Evolutionary conservation across 2,329 filamentous ascomycete genomes (phyloP), one percentile per base, ranked within the genome.

Genomic region (Mollisiaceae sp.): DNA sequence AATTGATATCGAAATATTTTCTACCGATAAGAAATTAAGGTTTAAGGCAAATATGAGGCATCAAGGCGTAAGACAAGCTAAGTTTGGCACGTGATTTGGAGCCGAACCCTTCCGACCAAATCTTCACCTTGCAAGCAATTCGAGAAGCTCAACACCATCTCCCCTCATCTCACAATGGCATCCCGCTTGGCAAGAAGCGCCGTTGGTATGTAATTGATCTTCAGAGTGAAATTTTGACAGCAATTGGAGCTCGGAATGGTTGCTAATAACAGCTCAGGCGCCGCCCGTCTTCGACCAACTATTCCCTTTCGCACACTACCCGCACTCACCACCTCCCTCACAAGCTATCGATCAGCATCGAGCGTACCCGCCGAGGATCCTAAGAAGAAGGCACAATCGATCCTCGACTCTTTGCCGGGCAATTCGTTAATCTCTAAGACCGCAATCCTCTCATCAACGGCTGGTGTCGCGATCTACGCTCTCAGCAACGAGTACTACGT

Each of bases 401-500:
- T 99, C 81, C 85, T 99, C 77, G 93, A 99, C 77, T 85, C 94
- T 70, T 87, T 99, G 62, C 95, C 95, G 77, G 95, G 96, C 75
- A 97, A 88, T 87, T 94, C 87, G 78, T 85, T 97, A 72, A 84
- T 97, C 78, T 96, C 93, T 82, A 99, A 99, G 90, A 93, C 93
- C 74, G 95, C 95, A 77, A 94, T 97, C 79, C 91, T 99, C 77
- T 98, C 94, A 78, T 94, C 93, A 76, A 90, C 91, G 72, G 92
- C 95, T 77, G 94, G 91, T 83, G 82, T 97, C 75, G 94, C 92
- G 77, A 87, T 97, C 80, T 97, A 95, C 79, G 95, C 93, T 77
- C 93, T 99, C 83, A 96, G 92, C 89, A 99, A 97, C 84, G 95
- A 99, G 88, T 93, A 98, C 86, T 98, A 97, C 83, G 93, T 99